phyloP scores from a whole-genome alignment of 2,329 filamentous ascomycete species.

The Penicillium sp. region DNA sequence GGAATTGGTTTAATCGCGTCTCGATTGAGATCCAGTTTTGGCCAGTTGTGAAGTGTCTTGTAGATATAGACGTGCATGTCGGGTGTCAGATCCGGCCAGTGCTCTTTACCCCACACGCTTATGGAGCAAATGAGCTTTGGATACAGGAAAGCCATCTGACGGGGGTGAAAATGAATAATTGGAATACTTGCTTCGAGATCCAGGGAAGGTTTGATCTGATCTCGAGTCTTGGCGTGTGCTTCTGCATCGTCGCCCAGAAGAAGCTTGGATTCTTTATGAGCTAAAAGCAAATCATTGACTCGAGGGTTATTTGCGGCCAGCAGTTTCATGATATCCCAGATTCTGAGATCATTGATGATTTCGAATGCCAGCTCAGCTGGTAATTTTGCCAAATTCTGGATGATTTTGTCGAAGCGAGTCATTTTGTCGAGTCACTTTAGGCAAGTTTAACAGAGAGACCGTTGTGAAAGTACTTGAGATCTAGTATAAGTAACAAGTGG shows the following conservation, averaged over 20 bases:
- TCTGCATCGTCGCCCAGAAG: slow-evolving; percentile 6
- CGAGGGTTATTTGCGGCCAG: slow-evolving; percentile 5
- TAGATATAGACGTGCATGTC: no score
- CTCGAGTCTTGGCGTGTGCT: neutral
- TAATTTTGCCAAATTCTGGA: slow-evolving; percentile 1
- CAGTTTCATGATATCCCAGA: slow-evolving; percentile 19
- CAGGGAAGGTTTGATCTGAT: neutral
- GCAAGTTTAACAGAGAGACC: no score
- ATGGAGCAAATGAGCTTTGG: neutral
- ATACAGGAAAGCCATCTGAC: neutral
- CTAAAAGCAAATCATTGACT: slow-evolving; percentile 8
- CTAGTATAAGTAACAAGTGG: neutral
- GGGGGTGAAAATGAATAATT: neutral
- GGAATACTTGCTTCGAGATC: neutral
- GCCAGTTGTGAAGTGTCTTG: no score
- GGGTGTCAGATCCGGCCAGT: no score
- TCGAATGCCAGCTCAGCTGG: slow-evolving; percentile 21
- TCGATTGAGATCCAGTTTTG: no score
- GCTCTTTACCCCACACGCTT: neutral
- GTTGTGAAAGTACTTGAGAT: no score
- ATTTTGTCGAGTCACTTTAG: no score
- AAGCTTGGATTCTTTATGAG: slow-evolving; percentile 5
- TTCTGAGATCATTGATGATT: slow-evolving; percentile 22
- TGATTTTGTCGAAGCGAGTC: no score
- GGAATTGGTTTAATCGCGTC: no score